These are phyloP conservation scores for Zychaea mexicana DNA, from an alignment of 371 early-diverging fungal genomes.

Conservation along the genomic window DNA sequence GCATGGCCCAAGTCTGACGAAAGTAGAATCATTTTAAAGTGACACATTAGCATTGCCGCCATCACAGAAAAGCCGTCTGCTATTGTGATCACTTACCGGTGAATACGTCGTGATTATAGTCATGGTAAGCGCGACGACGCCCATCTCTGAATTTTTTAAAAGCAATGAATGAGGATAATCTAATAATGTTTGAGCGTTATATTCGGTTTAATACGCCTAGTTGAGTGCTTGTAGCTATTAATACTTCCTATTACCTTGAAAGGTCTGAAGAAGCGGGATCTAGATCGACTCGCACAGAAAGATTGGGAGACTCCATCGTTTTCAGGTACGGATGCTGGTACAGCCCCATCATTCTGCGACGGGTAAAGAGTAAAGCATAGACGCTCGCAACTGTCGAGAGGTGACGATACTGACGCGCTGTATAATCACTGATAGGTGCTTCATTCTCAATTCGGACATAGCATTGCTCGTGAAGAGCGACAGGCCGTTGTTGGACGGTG, in stretches of 20 bases:
- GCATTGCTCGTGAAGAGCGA: slow-evolving; percentile 43
- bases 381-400: slow-evolving; percentile 72
- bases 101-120: too few relatives aligned
- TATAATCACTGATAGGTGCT: slow-evolving; percentile 75
- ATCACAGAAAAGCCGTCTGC: too few relatives aligned
- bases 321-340: slow-evolving; percentile 62
- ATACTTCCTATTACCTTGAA: slow-evolving; percentile 38
- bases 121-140: slow-evolving; percentile 76
- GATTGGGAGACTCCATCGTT: slow-evolving; percentile 58
- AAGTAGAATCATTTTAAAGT: slow-evolving; percentile 54
- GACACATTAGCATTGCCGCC: too few relatives aligned
- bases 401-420: slow-evolving; percentile 76
- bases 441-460: slow-evolving; percentile 49
- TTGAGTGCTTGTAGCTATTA: background rate
- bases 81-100: too few relatives aligned
- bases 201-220: slow-evolving; percentile 22
- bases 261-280: slow-evolving; percentile 86
- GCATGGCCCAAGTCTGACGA: slow-evolving; percentile 78
- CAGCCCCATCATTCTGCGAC: slow-evolving; percentile 60
- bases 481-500: slow-evolving; percentile 54
- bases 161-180: too few relatives aligned
- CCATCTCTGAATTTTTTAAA: slow-evolving; percentile 75
- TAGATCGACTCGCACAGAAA: slow-evolving; percentile 70
- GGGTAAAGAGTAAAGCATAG: slow-evolving; percentile 74
- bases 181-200: slow-evolving; percentile 76